phyloP scores from a whole-genome alignment of 2,329 filamentous ascomycete species.

The Aplosporella prunicola region DNA sequence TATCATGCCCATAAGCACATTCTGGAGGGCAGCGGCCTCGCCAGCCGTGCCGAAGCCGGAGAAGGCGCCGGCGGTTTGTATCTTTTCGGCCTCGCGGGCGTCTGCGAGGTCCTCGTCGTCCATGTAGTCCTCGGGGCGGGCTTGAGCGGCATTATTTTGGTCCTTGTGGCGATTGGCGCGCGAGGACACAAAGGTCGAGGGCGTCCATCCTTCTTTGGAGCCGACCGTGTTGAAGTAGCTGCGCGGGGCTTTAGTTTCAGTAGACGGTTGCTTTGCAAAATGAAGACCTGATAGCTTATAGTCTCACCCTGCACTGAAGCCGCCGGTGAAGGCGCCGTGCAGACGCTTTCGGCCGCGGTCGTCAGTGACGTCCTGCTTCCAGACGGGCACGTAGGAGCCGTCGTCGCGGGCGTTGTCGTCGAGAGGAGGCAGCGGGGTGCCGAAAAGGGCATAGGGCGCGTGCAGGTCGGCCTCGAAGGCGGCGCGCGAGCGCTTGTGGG shows the following conservation, averaged over 20 bases:
- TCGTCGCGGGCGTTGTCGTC: slow-evolving; percentile 75
- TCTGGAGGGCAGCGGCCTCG: slow-evolving; percentile 42
- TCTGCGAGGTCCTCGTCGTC: slow-evolving; percentile 92
- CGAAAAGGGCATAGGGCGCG: slow-evolving; percentile 69
- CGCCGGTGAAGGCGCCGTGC: slow-evolving; percentile 93
- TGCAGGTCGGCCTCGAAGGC: slow-evolving; percentile 68
- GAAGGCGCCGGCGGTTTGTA: slow-evolving; percentile 67
- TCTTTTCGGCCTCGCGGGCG: slow-evolving; percentile 63
- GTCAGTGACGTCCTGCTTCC: slow-evolving; percentile 96
- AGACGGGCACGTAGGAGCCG: slow-evolving; percentile 86
- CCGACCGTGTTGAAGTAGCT: slow-evolving; percentile 92
- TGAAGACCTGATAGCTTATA: too few species aligned
- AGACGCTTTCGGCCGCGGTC: slow-evolving; percentile 82
- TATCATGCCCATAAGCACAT: slow-evolving; percentile 62
- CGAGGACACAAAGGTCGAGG: slow-evolving; percentile 84
- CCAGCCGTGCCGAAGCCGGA: slow-evolving; percentile 63
- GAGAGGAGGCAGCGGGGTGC: slow-evolving; percentile 71
- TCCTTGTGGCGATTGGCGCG: slow-evolving; percentile 68
- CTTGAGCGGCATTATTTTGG: slow-evolving; percentile 42
- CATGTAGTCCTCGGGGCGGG: slow-evolving; percentile 87
- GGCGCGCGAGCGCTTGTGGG: slow-evolving; percentile 62
- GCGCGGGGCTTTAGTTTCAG: slow-evolving; percentile 14
- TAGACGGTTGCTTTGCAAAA: too few species aligned
- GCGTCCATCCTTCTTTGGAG: slow-evolving; percentile 96
- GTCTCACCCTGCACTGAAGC: slow-evolving; percentile 85